These are phyloP conservation scores for Yarrowia sp. DNA, from an alignment of 805 yeast genomes.

Conservation along the genomic window DNA sequence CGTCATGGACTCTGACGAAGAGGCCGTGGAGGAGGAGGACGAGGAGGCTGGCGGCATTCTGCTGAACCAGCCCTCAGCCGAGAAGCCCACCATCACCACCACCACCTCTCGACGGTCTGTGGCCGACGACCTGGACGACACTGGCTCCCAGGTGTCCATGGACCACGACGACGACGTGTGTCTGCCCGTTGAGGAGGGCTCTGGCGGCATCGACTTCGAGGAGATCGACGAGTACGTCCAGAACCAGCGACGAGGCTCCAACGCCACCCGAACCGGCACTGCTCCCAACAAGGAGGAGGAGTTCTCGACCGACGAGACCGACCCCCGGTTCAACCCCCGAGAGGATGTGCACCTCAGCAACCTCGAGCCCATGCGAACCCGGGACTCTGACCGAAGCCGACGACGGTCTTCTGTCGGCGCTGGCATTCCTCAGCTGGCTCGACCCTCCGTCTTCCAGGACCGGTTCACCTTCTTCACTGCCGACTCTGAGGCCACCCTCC, in stretches of 20 bases:
- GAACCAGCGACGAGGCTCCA: constrained; percentile 23
- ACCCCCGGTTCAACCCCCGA: not conserved
- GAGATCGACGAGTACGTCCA: constrained; percentile 81
- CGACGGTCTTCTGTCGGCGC: constrained; percentile 1
- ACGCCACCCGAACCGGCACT: constrained; percentile 7
- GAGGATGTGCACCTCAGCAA: not conserved
- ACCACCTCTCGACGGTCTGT: constrained; percentile 1
- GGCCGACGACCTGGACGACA: constrained; percentile 13
- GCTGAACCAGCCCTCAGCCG: constrained; percentile 28
- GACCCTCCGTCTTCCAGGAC: constrained; percentile 41
- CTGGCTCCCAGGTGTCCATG: constrained; percentile 37
- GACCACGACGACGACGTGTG: constrained; percentile 96
- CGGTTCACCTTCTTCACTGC: constrained; percentile 82
- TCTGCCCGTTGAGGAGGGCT: constrained; percentile 80
- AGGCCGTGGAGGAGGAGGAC: constrained; percentile 29
- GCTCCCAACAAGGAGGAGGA: constrained; percentile 21
- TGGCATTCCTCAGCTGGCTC: constrained; percentile 7
- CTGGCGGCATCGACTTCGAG: constrained; percentile 79
- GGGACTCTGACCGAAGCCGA: constrained; percentile 23
- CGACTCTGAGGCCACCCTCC: constrained; percentile 84
- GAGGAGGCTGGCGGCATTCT: constrained; percentile 31
- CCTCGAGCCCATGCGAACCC: constrained; percentile 13
- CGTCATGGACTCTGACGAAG: constrained; percentile 28
- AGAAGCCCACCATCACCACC: not conserved
- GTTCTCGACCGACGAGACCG: constrained; percentile 11